Evolutionary conservation across 2,329 filamentous ascomycete genomes (phyloP).

Genomic region (Lithohypha guttulata): DNA sequence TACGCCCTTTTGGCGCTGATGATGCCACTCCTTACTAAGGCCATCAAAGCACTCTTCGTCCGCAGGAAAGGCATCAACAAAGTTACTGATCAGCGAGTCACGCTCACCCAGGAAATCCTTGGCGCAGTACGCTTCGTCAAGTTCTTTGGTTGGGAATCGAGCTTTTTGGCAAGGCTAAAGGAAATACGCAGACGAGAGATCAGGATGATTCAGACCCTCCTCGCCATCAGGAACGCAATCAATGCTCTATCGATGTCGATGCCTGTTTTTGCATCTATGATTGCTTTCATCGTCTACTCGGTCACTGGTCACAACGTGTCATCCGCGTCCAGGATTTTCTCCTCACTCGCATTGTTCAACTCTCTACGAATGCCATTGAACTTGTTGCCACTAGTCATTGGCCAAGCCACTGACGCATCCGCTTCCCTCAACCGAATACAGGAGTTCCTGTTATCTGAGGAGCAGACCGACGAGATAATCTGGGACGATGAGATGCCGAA

Average conservation of each 20-base stretch:
- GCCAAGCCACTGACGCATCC: slow-evolving; percentile 81
- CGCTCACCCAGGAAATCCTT: slow-evolving; percentile 82
- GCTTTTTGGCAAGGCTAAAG: slow-evolving; percentile 67
- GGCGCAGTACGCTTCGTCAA: slow-evolving; percentile 91
- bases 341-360: slow-evolving; percentile 88
- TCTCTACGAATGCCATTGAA: slow-evolving; percentile 82
- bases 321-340: slow-evolving; percentile 68
- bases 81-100: slow-evolving; percentile 83
- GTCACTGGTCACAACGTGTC: slow-evolving; percentile 55
- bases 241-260: slow-evolving; percentile 72
- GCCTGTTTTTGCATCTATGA: slow-evolving; percentile 89
- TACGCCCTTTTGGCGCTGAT: slow-evolving; percentile 72
- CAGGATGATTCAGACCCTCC: slow-evolving; percentile 66
- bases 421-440: slow-evolving; percentile 76
- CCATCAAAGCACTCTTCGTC: slow-evolving; percentile 65
- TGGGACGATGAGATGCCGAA: slow-evolving; percentile 43
- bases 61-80: slow-evolving; percentile 78
- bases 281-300: slow-evolving; percentile 75
- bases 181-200: slow-evolving; percentile 69
- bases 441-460: slow-evolving; percentile 77
- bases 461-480: slow-evolving; percentile 61
- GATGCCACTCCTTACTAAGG: slow-evolving; percentile 64
- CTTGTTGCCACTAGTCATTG: slow-evolving; percentile 74
- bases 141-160: slow-evolving; percentile 88
- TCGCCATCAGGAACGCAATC: slow-evolving; percentile 76